These are phyloP conservation scores for Suhomyces emberorum DNA, from an alignment of 805 yeast genomes.

Conservation along the genomic window DNA sequence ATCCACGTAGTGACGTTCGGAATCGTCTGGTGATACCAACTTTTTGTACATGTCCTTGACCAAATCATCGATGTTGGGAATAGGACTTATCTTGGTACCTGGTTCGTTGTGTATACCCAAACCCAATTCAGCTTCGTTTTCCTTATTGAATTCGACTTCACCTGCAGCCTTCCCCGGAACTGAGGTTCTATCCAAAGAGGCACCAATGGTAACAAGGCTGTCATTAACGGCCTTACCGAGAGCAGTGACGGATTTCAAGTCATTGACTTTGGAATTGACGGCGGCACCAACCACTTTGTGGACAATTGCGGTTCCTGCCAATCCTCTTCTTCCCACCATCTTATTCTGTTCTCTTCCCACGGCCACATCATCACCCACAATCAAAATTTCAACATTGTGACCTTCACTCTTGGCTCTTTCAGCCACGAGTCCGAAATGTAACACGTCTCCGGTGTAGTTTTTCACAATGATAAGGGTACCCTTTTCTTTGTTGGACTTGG, in stretches of 20 bases:
- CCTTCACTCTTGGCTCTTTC: slow-evolving; percentile 85
- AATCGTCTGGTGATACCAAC: slow-evolving; percentile 59
- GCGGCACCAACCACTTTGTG: slow-evolving; percentile 85
- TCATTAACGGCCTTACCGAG: slow-evolving; percentile 61
- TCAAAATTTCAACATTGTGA: slow-evolving; percentile 63
- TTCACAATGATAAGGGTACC: slow-evolving; percentile 82
- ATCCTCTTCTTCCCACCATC: slow-evolving; percentile 90
- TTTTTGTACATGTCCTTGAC: slow-evolving; percentile 55
- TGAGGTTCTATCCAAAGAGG: slow-evolving; percentile 83
- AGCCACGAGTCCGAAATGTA: slow-evolving; percentile 89
- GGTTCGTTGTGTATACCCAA: slow-evolving; percentile 97
- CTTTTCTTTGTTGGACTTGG: slow-evolving; percentile 44
- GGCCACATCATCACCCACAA: slow-evolving; percentile 90
- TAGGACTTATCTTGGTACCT: slow-evolving; percentile 64
- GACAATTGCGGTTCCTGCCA: slow-evolving; percentile 86
- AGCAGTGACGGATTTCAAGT: slow-evolving; percentile 49
- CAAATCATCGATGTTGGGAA: slow-evolving; percentile 68
- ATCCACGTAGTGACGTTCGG: slow-evolving; percentile 77
- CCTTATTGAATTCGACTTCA: slow-evolving; percentile 47
- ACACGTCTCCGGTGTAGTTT: slow-evolving; percentile 91
- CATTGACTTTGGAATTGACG: slow-evolving; percentile 38
- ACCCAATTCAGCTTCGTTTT: slow-evolving; percentile 79
- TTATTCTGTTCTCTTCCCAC: slow-evolving; percentile 89
- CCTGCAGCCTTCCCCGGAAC: slow-evolving; percentile 75
- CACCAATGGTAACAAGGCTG: slow-evolving; percentile 80